Percentiles rank a stretch among this genome's conserved stretches.
Evolutionary conservation across 176 grass and related monocot genomes (phyloP).

Genomic region (Oryza coarctata): DNA sequence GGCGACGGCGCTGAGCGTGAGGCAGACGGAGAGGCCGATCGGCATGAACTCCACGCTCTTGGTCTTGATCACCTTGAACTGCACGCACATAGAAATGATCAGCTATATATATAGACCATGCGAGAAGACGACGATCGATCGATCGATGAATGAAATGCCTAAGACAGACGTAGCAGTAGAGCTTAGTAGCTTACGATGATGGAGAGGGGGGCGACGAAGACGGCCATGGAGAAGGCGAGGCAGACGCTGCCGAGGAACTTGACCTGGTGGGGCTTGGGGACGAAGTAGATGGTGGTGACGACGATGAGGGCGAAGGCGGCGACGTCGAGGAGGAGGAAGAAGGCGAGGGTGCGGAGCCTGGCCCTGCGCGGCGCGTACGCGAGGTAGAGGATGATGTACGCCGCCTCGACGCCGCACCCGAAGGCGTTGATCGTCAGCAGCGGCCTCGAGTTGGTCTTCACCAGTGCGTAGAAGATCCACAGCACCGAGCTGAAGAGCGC

Average conservation of each 20-base stretch:
- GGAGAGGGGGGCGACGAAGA: conserved; percentile 88
- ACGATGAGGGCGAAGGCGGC: conserved; percentile 57
- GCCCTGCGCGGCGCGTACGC: conserved; percentile 46
- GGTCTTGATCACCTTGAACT: conserved; percentile 70
- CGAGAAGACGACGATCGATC: no score
- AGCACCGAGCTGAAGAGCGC: conserved; percentile 86
- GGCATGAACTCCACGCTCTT: conserved; percentile 94
- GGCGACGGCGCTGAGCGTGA: conserved; percentile 67
- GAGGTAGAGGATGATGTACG: conserved; percentile 72
- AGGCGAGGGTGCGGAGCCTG: conserved; percentile 45
- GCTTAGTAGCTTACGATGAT: conserved; percentile 64
- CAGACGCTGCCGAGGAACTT: conserved; percentile 93
- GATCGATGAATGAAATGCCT: neutral
- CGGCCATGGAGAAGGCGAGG: conserved; percentile 80
- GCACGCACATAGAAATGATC: neutral
- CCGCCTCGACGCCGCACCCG: conserved; percentile 64
- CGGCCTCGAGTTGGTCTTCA: conserved; percentile 58
- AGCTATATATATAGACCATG: neutral
- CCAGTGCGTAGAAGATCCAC: conserved; percentile 85
- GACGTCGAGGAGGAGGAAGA: conserved; percentile 74
- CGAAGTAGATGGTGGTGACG: conserved; percentile 40
- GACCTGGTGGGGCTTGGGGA: conserved; percentile 18
- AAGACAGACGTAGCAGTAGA: no score
- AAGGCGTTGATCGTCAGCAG: conserved; percentile 82
- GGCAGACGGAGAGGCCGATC: conserved; percentile 69